These are phyloP conservation scores for Aspergillus ustus DNA, from an alignment of 2,329 filamentous ascomycete species.

Conservation along the genomic window DNA sequence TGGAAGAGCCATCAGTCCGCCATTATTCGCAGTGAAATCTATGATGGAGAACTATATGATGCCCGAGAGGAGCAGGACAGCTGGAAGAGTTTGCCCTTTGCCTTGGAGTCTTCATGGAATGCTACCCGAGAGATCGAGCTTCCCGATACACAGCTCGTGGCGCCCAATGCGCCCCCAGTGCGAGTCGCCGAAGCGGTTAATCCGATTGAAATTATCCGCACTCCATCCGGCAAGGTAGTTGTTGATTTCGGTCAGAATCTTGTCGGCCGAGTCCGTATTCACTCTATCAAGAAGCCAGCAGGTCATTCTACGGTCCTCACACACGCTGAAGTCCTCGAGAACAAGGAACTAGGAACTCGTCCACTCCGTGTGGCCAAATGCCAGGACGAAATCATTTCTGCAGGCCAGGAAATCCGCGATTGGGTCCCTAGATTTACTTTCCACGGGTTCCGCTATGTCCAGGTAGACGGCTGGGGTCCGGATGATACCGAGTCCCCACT, in stretches of 20 bases:
- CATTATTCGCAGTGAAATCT: constrained; percentile 48
- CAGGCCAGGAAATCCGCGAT: constrained; percentile 29
- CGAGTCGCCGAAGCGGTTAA: constrained; percentile 38
- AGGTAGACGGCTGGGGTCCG: constrained; percentile 33
- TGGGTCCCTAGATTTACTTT: constrained; percentile 59
- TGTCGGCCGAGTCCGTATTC: constrained; percentile 55
- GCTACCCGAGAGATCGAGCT: constrained; percentile 37
- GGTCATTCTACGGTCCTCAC: constrained; percentile 39
- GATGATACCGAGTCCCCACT: constrained; percentile 14
- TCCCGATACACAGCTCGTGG: constrained; percentile 40
- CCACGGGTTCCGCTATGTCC: constrained; percentile 58
- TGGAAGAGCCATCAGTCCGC: constrained; percentile 31
- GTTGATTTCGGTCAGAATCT: constrained; percentile 65
- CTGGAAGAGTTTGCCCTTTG: constrained; percentile 28
- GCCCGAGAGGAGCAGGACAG: constrained; percentile 36
- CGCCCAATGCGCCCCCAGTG: constrained; percentile 53
- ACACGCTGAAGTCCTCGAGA: constrained; percentile 62
- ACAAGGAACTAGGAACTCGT: constrained; percentile 47
- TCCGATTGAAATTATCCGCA: constrained; percentile 34
- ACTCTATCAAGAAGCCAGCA: constrained; percentile 18
- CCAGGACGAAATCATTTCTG: constrained; percentile 46
- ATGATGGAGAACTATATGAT: constrained; percentile 60
- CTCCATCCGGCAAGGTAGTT: constrained; percentile 52
- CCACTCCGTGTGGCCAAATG: constrained; percentile 53
- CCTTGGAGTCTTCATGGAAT: constrained; percentile 25